A percentile compares a stretch with the other conserved stretches of the same genome.
Conservation (phyloP, 1,284 basidiomycete genomes). For the Sparassis latifolia region DNA sequence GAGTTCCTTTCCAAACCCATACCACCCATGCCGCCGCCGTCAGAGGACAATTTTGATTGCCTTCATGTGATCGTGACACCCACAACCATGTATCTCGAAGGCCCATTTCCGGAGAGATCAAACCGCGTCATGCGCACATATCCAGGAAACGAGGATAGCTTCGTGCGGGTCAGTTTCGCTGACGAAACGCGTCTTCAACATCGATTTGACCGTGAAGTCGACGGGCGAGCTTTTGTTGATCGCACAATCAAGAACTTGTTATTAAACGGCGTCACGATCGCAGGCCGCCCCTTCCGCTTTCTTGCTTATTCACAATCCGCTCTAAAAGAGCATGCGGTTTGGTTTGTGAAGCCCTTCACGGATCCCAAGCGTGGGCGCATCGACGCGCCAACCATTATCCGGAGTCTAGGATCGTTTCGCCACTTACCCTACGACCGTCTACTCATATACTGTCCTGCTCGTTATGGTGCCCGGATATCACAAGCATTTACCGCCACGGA, state of each 20-base stretch:
- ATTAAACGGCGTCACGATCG: conserved; percentile 39
- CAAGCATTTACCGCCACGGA: conserved; percentile 73
- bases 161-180: conserved; percentile 58
- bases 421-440: conserved; percentile 35
- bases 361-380: conserved; percentile 25
- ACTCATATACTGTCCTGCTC: conserved; percentile 56
- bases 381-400: conserved; percentile 42
- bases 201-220: conserved; percentile 45
- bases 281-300: conserved; percentile 46
- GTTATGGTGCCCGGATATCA: conserved; percentile 65
- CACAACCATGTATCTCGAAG: conserved; percentile 48
- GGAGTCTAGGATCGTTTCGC: conserved; percentile 47
- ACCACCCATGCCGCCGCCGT: conserved; percentile 23
- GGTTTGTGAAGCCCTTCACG: conserved; percentile 49
- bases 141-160: conserved; percentile 41
- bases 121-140: conserved; percentile 59
- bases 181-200: conserved; percentile 48
- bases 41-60: conserved; percentile 40
- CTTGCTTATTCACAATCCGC: conserved; percentile 53
- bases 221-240: conserved; percentile 39
- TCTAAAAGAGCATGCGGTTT: conserved; percentile 48
- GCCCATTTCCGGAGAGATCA: conserved; percentile 58
- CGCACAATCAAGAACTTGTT: conserved; percentile 37
- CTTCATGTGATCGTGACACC: conserved; percentile 55
- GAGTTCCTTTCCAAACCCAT: conserved; percentile 21